A percentile compares a stretch with the other conserved stretches of the same genome.
These are phyloP conservation scores for Amanita muscaria DNA, from an alignment of 768 basidiomycete species.

Conservation along the genomic window DNA sequence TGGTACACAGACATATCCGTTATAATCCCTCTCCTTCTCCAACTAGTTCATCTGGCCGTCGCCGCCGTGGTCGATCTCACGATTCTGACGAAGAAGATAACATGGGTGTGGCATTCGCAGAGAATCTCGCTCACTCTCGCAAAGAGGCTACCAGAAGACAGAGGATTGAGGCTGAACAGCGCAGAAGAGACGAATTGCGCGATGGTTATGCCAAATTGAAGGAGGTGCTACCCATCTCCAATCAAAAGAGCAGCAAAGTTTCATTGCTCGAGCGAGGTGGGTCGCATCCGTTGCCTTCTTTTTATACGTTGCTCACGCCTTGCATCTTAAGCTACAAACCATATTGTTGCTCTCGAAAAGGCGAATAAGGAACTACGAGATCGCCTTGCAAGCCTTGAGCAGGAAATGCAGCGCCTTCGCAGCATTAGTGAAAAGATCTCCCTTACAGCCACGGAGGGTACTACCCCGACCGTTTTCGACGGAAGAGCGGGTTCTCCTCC, in stretches of 20 bases:
- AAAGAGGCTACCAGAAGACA: constrained; percentile 82
- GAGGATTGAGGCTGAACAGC: constrained; percentile 85
- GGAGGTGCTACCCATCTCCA: constrained; percentile 78
- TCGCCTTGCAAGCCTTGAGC: constrained; percentile 56
- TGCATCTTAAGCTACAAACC: constrained; percentile 55
- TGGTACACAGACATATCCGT: constrained; percentile 66
- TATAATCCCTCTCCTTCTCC: constrained; percentile 82
- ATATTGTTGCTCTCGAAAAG: constrained; percentile 67
- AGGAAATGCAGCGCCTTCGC: constrained; percentile 63
- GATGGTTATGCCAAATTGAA: constrained; percentile 87
- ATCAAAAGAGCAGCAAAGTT: constrained; percentile 89
- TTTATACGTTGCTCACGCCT: constrained; percentile 9
- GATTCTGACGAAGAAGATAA: constrained; percentile 71
- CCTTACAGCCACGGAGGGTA: constrained; percentile 46
- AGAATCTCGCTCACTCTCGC: constrained; percentile 66
- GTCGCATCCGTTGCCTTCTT: constrained; percentile 15
- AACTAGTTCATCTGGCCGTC: constrained; percentile 60
- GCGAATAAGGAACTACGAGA: constrained; percentile 63
- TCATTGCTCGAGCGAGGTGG: constrained; percentile 81
- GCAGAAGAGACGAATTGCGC: constrained; percentile 79
- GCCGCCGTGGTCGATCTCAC: constrained; percentile 62
- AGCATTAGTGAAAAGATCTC: constrained; percentile 80
- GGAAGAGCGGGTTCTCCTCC: constrained; percentile 57
- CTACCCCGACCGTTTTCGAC: constrained; percentile 44
- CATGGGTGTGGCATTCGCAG: constrained; percentile 60